Base-by-base conservation (phyloP, 305 asterid species). In the Fraxinus dipetala region DNA sequence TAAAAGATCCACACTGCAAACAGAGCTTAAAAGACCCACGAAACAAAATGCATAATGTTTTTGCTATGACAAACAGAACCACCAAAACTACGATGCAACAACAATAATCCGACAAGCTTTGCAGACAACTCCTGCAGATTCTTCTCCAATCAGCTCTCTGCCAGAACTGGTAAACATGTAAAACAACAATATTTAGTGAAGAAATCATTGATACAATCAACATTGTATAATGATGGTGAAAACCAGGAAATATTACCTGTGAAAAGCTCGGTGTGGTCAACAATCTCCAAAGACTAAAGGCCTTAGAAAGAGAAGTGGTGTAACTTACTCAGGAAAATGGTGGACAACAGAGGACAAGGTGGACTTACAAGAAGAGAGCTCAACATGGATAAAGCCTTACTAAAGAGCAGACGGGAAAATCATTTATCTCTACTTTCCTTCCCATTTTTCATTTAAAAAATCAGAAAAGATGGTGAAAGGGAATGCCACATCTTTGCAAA, bases 391-490 rank as follows among this genome's bases (percentile, higher is more conserved):
- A 3, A 48, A 74, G 35, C 74, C 73, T 77, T 74, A 31, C 79
- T 65, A 79, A 78, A 70, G 54, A 16, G 83, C 34, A 80, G 87
- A 82, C 83, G 80, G 45, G 56, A 82, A 84, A 82, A 84, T 77
- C 74, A 82, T 72, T 90, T 81, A 82, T 51, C 79, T 38, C 84
- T 82, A 83, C 74, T 82, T 85, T 85, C 92, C 89, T 83, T 81
- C 84, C 94, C 89, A 56, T 32, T 84, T 87, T 87, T 88, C 92
- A 61, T 89, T 87, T 76, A 85, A 94, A 94, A 94, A 91, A 69
- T 69, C 88, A 87, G 90, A 89, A 90, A 88, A 87, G 40, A 22
- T 76, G 91, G 90, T 16, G 30, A 88, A 80, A 89, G 88, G 86
- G 80, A 72, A 82, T 83, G 78, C 87, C 13, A 75, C 65, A 81